Conservation (phyloP, 371 early-diverging fungal genomes). For the Apophysomyces sp. region DNA sequence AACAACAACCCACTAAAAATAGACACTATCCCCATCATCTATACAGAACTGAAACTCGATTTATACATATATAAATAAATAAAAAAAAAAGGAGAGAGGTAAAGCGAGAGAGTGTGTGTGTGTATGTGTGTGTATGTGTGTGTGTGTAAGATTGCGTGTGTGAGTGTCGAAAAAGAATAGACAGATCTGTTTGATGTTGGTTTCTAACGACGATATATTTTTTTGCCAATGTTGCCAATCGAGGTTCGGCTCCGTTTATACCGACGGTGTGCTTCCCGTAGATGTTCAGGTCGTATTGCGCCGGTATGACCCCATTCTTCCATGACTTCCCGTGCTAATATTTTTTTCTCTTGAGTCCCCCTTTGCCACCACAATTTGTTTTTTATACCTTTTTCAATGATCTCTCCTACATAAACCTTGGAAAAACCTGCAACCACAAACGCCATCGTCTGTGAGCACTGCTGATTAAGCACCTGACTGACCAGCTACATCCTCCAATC, state of each 20-base stretch:
- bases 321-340: conserved; percentile 41
- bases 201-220: conserved; percentile 1
- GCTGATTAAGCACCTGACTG: conserved; percentile 77
- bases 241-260: conserved; percentile 44
- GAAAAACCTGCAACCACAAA: conserved; percentile 93
- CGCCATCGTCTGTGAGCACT: conserved; percentile 81
- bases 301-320: conserved; percentile 46
- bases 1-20: conserved; percentile 1
- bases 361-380: background rate
- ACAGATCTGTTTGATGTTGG: background rate
- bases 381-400: conserved; percentile 80
- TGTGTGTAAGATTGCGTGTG: too few relatives aligned
- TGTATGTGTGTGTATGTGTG: too few relatives aligned
- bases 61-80: too few relatives aligned
- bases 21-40: background rate
- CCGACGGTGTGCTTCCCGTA: conserved; percentile 89
- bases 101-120: too few relatives aligned
- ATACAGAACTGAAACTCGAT: background rate
- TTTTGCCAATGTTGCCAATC: background rate
- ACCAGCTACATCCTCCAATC: conserved; percentile 48
- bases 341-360: background rate
- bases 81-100: too few relatives aligned
- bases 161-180: background rate
- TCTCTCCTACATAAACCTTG: conserved; percentile 96
- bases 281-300: conserved; percentile 77